phyloP scores from a whole-genome alignment of 441 rosid genomes.

The Oxalis stricta region DNA sequence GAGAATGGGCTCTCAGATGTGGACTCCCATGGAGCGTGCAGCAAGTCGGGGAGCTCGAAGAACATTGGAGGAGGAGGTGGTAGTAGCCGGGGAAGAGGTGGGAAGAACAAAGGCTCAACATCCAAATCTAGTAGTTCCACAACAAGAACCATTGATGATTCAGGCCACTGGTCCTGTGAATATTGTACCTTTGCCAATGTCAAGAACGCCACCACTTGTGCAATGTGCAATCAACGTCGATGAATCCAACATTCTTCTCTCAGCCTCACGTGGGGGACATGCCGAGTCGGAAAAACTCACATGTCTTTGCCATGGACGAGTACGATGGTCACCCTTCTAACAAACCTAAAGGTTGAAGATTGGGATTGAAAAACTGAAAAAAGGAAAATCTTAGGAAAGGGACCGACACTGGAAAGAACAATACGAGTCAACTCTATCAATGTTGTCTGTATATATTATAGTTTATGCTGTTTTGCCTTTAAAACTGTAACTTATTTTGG shows the following conservation, averaged over 20 bases:
- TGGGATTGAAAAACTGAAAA: too few relatives aligned
- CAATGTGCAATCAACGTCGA: constrained; percentile 62
- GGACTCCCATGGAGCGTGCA: constrained; percentile 30
- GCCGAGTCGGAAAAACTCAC: too few relatives aligned
- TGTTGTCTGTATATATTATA: too few relatives aligned
- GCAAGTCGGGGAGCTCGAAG: constrained; percentile 45
- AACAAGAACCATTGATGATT: constrained; percentile 28
- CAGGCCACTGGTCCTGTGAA: constrained; percentile 84
- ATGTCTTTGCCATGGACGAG: constrained; percentile 4
- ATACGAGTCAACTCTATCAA: too few relatives aligned
- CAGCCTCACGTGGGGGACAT: background rate
- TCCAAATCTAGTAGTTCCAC: constrained; percentile 50
- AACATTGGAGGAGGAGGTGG: constrained; percentile 46
- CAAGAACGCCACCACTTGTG: constrained; percentile 45
- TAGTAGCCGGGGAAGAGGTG: constrained; percentile 39
- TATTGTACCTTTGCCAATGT: constrained; percentile 65
- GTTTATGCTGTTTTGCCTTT: too few relatives aligned
- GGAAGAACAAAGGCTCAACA: constrained; percentile 49
- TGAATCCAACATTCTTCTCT: constrained; percentile 6
- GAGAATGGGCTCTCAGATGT: constrained; percentile 70
- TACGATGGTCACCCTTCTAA: background rate
- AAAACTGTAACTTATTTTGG: background rate
- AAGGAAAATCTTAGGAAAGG: too few relatives aligned
- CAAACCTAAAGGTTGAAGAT: background rate
- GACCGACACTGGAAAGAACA: too few relatives aligned